Evolutionary conservation across 805 yeast species (phyloP).

Genomic region (Blastobotrys attinorum): DNA sequence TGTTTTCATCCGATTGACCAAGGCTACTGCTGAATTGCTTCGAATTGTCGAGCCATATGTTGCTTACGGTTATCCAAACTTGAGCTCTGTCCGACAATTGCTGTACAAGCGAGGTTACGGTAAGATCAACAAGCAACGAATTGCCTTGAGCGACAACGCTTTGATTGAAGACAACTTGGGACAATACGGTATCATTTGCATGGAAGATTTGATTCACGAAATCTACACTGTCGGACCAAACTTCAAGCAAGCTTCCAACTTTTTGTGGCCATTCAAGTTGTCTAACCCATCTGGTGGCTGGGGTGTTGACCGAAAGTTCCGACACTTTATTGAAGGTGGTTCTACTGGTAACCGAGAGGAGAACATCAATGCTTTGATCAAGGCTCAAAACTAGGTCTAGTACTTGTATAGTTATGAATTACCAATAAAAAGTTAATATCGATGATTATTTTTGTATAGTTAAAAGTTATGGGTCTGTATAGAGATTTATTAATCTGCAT

Average conservation of each 20-base stretch:
- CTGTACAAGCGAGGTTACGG: conserved; percentile 82
- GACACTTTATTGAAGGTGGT: conserved; percentile 80
- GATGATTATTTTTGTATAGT: not conserved
- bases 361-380: conserved; percentile 66
- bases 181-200: conserved; percentile 64
- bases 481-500: too few species aligned
- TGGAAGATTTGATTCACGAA: conserved; percentile 77
- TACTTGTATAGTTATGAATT: conserved; percentile 19
- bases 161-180: conserved; percentile 66
- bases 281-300: conserved; percentile 79
- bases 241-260: conserved; percentile 81
- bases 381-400: conserved; percentile 56
- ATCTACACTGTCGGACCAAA: conserved; percentile 77
- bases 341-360: conserved; percentile 79
- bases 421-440: not conserved
- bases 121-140: conserved; percentile 72
- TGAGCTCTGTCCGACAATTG: conserved; percentile 64
- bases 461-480: too few species aligned
- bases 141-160: conserved; percentile 61
- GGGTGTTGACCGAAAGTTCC: conserved; percentile 75
- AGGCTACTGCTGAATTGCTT: conserved; percentile 70
- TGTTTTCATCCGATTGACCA: conserved; percentile 70
- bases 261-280: conserved; percentile 79
- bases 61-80: conserved; percentile 76
- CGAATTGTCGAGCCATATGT: conserved; percentile 75